Evolutionary conservation across 768 basidiomycete species (phyloP), one percentile per base, ranked within the genome.

Genomic region (Pisolithus marmoratus): DNA sequence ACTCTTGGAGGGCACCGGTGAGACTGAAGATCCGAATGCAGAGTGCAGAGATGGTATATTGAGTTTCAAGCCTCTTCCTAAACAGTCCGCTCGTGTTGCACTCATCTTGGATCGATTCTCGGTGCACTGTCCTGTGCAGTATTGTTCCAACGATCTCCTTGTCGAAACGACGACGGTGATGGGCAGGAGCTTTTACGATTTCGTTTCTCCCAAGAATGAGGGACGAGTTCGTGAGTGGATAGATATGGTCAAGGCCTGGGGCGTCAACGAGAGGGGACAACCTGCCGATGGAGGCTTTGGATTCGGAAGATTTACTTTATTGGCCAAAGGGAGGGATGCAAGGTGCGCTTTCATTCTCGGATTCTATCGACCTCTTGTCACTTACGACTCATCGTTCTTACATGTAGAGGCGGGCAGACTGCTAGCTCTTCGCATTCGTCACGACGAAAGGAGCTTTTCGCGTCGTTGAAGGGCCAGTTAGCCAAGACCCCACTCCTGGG

Each of bases 281-380:
- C 88, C 88, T 22, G 86, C 84, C 62, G 87, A 90, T 57, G 87
- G 88, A 31, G 89, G 89, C 1, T 91, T 91, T 63, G 89, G 87
- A 15, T 91, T 86, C 67, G 87, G 87, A 17, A 79, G 77, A 60
- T 91, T 91, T 58, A 70, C 66, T 38, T 59, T 88, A 3, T 65
- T 77, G 48, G 66, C 75, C 1, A 73, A 74, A 46, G 85, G 86
- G 0, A 70, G 89, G 54, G 83, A 88, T 60, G 82, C 83, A 0
- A 73, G 74, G 85, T 49, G 45, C 38, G 43, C 15, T 46, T 44
- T 54, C 48, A 17, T 34, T 37, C 47, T 27, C 24, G 23, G 17
- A 15, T 34, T 42, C 15, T 37, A 40, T 27, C 8, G 19, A 11
- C 51, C 26, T 17, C 37, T 42, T 8, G 1, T 34, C 31, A 12